phyloP scores from a whole-genome alignment of 148 eudicot species.

The Pharnaceum exiguum region DNA sequence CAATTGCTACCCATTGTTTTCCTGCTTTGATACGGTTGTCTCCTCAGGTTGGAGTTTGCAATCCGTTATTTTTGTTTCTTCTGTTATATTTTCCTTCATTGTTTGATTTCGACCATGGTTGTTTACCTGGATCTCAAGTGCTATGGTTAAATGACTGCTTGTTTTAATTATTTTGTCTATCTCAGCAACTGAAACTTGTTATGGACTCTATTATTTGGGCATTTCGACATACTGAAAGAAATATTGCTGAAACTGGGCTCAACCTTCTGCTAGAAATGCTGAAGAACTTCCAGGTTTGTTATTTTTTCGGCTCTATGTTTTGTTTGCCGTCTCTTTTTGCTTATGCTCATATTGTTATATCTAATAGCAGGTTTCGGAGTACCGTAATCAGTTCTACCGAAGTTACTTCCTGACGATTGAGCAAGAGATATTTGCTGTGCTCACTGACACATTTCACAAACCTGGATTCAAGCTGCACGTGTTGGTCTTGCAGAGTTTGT shows the following conservation, averaged over 20 bases:
- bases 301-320: not conserved
- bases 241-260: slow-evolving; percentile 96
- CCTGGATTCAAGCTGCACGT: slow-evolving; percentile 98
- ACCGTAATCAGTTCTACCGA: slow-evolving; percentile 81
- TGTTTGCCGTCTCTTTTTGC: not conserved
- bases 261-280: slow-evolving; percentile 91
- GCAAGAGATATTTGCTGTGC: slow-evolving; percentile 95
- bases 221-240: slow-evolving; percentile 96
- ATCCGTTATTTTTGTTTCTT: not conserved
- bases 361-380: slow-evolving; percentile 73
- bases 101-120: not conserved
- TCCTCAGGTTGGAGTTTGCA: slow-evolving; percentile 55
- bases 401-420: slow-evolving; percentile 79
- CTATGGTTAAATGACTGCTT: not conserved
- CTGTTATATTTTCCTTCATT: not conserved
- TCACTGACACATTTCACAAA: slow-evolving; percentile 97
- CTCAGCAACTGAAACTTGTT: slow-evolving; percentile 92
- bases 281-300: slow-evolving; percentile 84
- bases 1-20: slow-evolving; percentile 95
- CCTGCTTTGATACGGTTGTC: slow-evolving; percentile 78
- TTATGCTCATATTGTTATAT: slow-evolving; percentile 10
- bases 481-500: slow-evolving; percentile 80
- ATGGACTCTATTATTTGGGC: slow-evolving; percentile 99
- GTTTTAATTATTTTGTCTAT: not conserved
- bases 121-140: not conserved